Evolutionary conservation across 305 asterid genomes (phyloP).

Genomic region (Fraxinus greggii): DNA sequence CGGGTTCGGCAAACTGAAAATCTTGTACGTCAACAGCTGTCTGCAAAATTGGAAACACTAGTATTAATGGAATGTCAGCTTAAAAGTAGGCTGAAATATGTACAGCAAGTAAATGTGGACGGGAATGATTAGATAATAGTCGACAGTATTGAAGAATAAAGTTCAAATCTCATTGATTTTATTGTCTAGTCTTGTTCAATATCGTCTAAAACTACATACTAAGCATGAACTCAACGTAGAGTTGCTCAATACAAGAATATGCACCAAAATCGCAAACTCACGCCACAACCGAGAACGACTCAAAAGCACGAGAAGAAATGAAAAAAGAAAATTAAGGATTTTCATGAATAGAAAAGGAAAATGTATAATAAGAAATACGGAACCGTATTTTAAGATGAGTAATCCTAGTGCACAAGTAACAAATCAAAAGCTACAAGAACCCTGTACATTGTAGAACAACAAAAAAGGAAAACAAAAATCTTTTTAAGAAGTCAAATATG

Average conservation of each 20-base stretch:
- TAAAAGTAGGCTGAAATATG: slow-evolving; percentile 3
- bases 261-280: neutral
- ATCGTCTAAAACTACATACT: neutral
- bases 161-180: too few species aligned
- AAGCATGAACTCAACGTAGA: neutral
- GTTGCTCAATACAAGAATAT: neutral
- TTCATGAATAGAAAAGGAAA: neutral
- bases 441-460: neutral
- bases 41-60: slow-evolving; percentile 36
- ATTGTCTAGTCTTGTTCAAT: neutral
- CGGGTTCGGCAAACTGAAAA: slow-evolving; percentile 78
- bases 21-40: slow-evolving; percentile 54
- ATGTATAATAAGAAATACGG: neutral
- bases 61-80: slow-evolving; percentile 8
- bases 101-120: neutral
- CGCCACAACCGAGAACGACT: neutral
- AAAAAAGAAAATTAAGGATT: neutral
- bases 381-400: neutral
- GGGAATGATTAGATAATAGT: neutral
- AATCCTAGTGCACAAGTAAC: neutral
- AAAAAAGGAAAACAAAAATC: neutral
- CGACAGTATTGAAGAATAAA: neutral
- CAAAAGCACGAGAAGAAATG: neutral
- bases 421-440: neutral
- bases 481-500: neutral